These are phyloP conservation scores for Rubus idaeus DNA, from an alignment of 306 rosid species.

Conservation along the genomic window DNA sequence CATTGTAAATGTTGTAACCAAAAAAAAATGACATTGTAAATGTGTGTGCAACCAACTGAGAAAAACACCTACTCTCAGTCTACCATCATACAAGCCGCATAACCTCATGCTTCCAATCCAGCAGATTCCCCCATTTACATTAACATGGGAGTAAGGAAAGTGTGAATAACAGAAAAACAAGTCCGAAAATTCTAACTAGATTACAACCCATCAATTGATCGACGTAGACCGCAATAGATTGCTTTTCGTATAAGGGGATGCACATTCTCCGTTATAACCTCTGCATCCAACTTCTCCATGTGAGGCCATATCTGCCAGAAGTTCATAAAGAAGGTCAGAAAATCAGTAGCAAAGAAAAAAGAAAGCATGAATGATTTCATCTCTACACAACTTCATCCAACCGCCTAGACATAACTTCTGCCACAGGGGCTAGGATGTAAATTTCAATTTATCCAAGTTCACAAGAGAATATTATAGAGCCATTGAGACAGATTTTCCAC, in stretches of 20 bases:
- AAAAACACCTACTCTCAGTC: background rate
- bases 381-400: background rate
- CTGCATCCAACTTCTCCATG: constrained; percentile 78
- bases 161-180: background rate
- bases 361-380: background rate
- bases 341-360: background rate
- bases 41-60: background rate
- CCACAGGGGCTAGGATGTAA: too few species aligned
- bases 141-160: background rate
- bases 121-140: background rate
- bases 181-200: background rate
- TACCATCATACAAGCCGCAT: background rate
- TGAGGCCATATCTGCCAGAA: constrained; percentile 82
- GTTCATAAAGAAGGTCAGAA: constrained; percentile 10
- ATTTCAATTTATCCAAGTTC: background rate
- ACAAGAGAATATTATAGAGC: background rate
- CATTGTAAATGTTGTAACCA: background rate
- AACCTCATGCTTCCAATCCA: constrained; percentile 4
- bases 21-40: background rate
- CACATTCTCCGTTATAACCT: constrained; percentile 59
- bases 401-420: background rate
- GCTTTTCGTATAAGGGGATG: constrained; percentile 68
- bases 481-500: background rate
- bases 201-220: constrained; percentile 46
- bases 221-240: constrained; percentile 69